Base-by-base conservation (phyloP, 805 yeast species). In the Komagataella phaffii region DNA sequence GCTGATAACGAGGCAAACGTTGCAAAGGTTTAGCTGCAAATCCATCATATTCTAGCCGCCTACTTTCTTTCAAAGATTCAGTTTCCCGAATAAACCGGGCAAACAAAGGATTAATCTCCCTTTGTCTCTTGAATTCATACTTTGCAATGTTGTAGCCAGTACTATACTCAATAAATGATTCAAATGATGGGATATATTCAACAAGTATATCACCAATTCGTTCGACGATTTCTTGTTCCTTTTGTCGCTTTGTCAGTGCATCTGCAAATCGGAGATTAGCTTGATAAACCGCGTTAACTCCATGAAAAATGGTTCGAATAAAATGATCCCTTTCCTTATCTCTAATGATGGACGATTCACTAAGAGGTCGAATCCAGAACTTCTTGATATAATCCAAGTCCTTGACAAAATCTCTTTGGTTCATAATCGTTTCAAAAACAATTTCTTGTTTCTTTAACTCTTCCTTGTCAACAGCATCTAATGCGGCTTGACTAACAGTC, bases 91-190 rank as follows among this genome's bases (percentile, higher is more conserved):
- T 87, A 65, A 93, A 93, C 61, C 93, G 73, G n/a, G 95, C 90
- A 71, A 93, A 91, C 54, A 85, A 78, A 49, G 95, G 84, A 66
- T 93, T 93, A 30, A 85, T 86, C 50, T 88, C 82, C 65, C 89
- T 87, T 63, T 91, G 98, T 49, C 96, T 76, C 68, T 93, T 98
- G 66, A 88, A 88, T 65, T 91, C 96, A 64, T 88, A 89, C 65
- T 89, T 88, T 5, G 97, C 98, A 70, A 88, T 89, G 49, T 91
- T 88, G 64, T 93, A 91, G 51, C 91, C 89, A 14, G 96, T 96
- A 53, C 96, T 95, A 65, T 93, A 93, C 47, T 84, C 78, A 45
- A 93, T 84, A 67, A 91, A 93, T 3, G 98, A 96, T 56, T 90
- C 96, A 65, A 93, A 90, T 53, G 79, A 78, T 5, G 93, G 88